Evolutionary conservation across 1,284 basidiomycete genomes (phyloP), one percentile per base, ranked within the genome.

Genomic region (Pseudozyma sp.): DNA sequence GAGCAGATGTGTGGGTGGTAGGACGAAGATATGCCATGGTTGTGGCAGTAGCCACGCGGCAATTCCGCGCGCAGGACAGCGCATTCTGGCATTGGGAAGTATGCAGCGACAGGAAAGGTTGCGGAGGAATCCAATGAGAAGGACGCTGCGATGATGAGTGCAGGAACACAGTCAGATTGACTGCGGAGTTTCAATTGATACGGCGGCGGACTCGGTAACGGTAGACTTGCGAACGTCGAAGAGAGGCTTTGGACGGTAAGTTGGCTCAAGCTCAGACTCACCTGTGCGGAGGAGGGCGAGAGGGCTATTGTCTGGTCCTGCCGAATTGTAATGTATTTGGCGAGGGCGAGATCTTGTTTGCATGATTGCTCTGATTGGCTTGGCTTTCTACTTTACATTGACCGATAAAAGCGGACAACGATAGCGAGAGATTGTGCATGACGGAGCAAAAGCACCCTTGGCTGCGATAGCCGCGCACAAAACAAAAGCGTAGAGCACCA

Each of bases 181-280:
- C 8, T 18, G 54, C 54, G 44, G 54, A 56, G 43, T 48, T 6
- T 40, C 21, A 55, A 25, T 38, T 40, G 54, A 56, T 56, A 45
- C 44, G 54, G 43, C 45, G 31, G 52, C 45, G 42, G 42, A 44
- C 38, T 43, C 35, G 9, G 25, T 42, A 19, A 52, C 50, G 7
- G 35, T 40, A n/a, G 18, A 10, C 14, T 16, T 52, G 25, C 19
- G 5, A 21, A 10, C n/a, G 39, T n/a, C 19, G 19, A 38, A 25
- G 21, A 51, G 34, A 38, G 43, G 43, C 13, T 19, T 19, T n/a
- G 3, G 44, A 18, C 18, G 19, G 19, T n/a, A n/a, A 42, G 40
- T 42, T 42, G 40, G n/a, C 40, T 42, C 44, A 45, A 45, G 25
- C 25, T 31, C 6, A 31, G 25, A 3, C 25, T 31, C 25, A 31